Base-by-base conservation (phyloP, 2,329 filamentous ascomycete genomes). In the Exophiala calicioides region DNA sequence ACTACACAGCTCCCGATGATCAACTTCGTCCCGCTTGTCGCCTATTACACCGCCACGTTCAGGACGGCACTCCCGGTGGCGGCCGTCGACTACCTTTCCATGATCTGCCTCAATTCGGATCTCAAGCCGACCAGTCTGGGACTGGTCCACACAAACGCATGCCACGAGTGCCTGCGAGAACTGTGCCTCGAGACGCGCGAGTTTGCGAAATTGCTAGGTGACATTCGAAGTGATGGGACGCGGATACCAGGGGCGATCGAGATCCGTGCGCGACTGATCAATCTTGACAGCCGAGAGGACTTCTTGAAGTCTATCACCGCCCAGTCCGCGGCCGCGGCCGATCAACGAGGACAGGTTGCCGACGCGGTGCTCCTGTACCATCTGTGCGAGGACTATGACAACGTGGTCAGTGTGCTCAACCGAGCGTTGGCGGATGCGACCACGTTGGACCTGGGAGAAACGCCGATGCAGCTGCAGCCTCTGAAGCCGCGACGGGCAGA, bases 101-200 rank as follows among this genome's bases (percentile, higher is more conserved):
- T 98, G 47, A 90, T 98, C 61, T 95, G 89, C 66, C 80, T 98
- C 46, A 97, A 97, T 64, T 81, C 84, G 38, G 91, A 96, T 65
- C 75, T 94, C 32, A 29, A 46, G 18, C 80, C 78, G 19, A 86
- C 85, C 15, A 80, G 87, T 46, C 75, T 84, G 4, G 90, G 89
- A 46, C 82, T 80, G 51, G 84, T 85, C 32, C 91, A 95, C 64
- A 80, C 84, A 42, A 81, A 80, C 36, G 80, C 96, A 27, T 97
- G 91, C 68, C 89, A 96, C 67, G 89, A 95, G 67, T 91, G 90
- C 5, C 75, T 98, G 47, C 87, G 90, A 26, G 93, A 97, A 68
- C 82, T 97, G 45, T 90, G 96, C 19, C 77, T 98, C n/a, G 93
- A 98, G 70, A 95, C 90, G 15, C 83, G 91, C 57, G 93, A 98